Base-by-base conservation (phyloP, 116 monocot genomes). In the Cymodocea nodosa region DNA sequence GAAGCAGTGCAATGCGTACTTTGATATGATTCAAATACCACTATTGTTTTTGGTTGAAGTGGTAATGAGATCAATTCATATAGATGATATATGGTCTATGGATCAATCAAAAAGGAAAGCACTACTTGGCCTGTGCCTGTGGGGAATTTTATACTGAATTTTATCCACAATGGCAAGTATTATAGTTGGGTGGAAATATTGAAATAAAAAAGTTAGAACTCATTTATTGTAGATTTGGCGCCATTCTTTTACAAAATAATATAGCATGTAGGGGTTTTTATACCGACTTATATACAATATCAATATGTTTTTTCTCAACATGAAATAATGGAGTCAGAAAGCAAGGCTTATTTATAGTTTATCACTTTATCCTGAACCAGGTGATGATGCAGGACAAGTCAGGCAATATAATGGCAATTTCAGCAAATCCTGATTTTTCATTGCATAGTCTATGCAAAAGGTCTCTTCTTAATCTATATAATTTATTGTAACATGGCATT, bases 371-470 rank as follows among this genome's bases (percentile, higher is more conserved):
- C 50, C 56, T 82, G 54, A 77, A 73, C 1, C 79, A 87, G 87
- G 80, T 24, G 57, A 73, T 53, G 52, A 61, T 58, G 59, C 68
- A 68, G 23, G 37, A 63, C 23, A 52, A 71, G 30, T 61, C 60
- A 20, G 74, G 25, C 36, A 66, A 66, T 44, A 72, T 35, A 73
- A 75, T 84, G 71, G 30, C 62, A 37, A 54, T 72, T 39, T 63
- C 75, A 64, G 70, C 64, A 55, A 70, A 74, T 68, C 35, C 54
- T 69, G 77, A 70, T 67, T 49, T 75, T 70, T 77, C 75, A 64
- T 40, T 77, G 67, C 51, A 68, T 35, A 62, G 70, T 20, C 34
- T 74, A 37, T 17, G 37, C 75, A 77, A 79, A 14, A 87, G 87
- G 92, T 92, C 66, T 70, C 60, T 65, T 22, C 15, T 37, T 56